A percentile compares a stretch with the other conserved stretches of the same genome.
phyloP scores from a whole-genome alignment of 2,329 filamentous ascomycete genomes.

The Alternaria infectoria region DNA sequence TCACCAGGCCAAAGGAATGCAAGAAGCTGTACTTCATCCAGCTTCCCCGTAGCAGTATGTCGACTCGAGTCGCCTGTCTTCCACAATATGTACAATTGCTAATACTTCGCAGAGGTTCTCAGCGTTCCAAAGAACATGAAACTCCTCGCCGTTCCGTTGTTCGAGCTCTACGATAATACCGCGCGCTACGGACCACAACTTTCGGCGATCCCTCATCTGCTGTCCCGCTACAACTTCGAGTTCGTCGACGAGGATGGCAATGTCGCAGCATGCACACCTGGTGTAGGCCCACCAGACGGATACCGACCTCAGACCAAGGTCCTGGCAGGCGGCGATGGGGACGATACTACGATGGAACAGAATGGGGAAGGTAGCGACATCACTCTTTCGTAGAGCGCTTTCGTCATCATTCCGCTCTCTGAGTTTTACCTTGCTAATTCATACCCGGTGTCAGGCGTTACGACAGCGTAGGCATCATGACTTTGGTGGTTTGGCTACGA shows the following conservation, averaged over 20 bases:
- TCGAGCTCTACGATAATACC: constrained; percentile 98
- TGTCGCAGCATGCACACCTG: constrained; percentile 83
- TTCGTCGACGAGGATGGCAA: constrained; percentile 94
- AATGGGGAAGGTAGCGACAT: constrained; percentile 47
- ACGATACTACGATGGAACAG: constrained; percentile 47
- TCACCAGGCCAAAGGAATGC: constrained; percentile 96
- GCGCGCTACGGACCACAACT: constrained; percentile 93
- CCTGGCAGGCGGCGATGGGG: constrained; percentile 46
- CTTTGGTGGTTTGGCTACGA: background rate
- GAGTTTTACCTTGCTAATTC: background rate
- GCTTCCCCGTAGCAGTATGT: constrained; percentile 83
- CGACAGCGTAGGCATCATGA: background rate
- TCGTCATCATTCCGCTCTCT: background rate
- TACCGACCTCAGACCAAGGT: constrained; percentile 42
- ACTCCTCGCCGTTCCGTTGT: constrained; percentile 91
- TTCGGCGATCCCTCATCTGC: constrained; percentile 91
- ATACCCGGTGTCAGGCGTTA: constrained; percentile 7
- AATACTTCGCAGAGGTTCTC: constrained; percentile 72
- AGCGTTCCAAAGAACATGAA: constrained; percentile 99
- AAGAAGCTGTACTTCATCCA: constrained; percentile 99
- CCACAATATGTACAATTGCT: constrained; percentile 17
- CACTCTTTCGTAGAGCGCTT: constrained; percentile 35
- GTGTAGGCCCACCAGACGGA: constrained; percentile 64
- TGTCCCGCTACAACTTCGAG: constrained; percentile 96
- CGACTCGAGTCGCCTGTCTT: background rate